Percentiles rank a stretch among this genome's conserved stretches.
Evolutionary conservation across 805 yeast genomes (phyloP).

Genomic region (Candida rishiriensis): DNA sequence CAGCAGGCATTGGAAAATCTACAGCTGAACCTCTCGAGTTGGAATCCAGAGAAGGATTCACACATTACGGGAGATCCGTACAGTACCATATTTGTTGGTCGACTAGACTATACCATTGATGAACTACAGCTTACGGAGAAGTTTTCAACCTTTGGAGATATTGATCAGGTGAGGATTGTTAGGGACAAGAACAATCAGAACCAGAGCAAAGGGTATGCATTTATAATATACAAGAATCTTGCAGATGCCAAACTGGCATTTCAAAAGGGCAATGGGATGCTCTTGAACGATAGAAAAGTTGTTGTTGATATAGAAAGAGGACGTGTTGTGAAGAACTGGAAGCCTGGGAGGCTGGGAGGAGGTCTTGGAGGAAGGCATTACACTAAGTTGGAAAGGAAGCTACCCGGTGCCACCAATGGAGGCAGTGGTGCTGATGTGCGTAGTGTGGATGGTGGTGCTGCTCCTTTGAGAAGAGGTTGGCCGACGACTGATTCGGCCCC

Average conservation of each 20-base stretch:
- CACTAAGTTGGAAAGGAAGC: constrained; percentile 2
- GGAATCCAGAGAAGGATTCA: constrained; percentile 58
- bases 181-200: constrained; percentile 39
- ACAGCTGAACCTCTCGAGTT: constrained; percentile 32
- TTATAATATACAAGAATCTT: constrained; percentile 63
- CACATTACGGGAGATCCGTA: constrained; percentile 68
- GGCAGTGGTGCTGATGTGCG: too few species aligned
- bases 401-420: too few species aligned
- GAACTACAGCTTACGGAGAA: constrained; percentile 65
- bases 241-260: constrained; percentile 59
- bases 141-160: constrained; percentile 63
- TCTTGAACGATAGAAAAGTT: constrained; percentile 48
- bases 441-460: too few species aligned
- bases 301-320: constrained; percentile 75
- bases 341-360: constrained; percentile 78
- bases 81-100: constrained; percentile 70
- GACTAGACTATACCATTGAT: constrained; percentile 59
- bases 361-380: constrained; percentile 71
- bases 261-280: constrained; percentile 49
- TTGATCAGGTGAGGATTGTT: constrained; percentile 58
- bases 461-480: too few species aligned
- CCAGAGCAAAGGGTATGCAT: constrained; percentile 78
- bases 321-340: constrained; percentile 60
- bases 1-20: constrained; percentile 24
- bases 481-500: too few species aligned